phyloP scores from a whole-genome alignment of 2,329 filamentous ascomycete species.

The Aspergillus brunneoviolaceus region DNA sequence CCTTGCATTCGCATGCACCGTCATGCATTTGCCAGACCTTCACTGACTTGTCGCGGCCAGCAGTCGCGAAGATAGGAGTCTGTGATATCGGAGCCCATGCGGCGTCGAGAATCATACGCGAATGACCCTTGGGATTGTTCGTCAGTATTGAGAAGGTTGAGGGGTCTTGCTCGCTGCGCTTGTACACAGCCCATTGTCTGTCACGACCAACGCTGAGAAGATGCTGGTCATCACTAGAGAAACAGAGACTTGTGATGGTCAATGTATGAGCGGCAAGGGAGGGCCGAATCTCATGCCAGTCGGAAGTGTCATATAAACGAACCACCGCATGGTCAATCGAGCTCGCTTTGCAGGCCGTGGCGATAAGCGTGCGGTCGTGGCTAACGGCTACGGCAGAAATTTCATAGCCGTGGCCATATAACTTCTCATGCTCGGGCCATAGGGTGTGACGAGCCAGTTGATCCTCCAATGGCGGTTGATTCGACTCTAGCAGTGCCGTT shows the following conservation, averaged over 20 bases:
- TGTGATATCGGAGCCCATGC: constrained; percentile 67
- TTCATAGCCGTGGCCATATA: constrained; percentile 97
- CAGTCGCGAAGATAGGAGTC: constrained; percentile 70
- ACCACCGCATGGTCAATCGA: constrained; percentile 94
- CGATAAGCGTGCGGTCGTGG: constrained; percentile 72
- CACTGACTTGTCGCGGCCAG: constrained; percentile 82
- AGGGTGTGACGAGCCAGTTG: constrained; percentile 84
- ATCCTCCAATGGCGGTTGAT: constrained; percentile 83
- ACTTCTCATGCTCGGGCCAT: constrained; percentile 94
- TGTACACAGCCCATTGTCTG: constrained; percentile 84
- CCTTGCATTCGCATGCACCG: constrained; percentile 52
- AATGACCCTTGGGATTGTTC: constrained; percentile 79
- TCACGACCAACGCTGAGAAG: constrained; percentile 89
- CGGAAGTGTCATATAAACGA: constrained; percentile 79
- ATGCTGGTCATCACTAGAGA: constrained; percentile 70
- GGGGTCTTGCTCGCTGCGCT: constrained; percentile 45
- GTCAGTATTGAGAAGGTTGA: constrained; percentile 59
- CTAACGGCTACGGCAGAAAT: constrained; percentile 82
- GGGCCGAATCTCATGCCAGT: constrained; percentile 85
- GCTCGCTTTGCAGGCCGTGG: constrained; percentile 89
- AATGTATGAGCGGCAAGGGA: constrained; percentile 81
- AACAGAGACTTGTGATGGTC: constrained; percentile 79
- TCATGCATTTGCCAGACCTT: constrained; percentile 63
- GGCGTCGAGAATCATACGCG: constrained; percentile 86
- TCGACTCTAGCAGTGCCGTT: constrained; percentile 52